These are phyloP conservation scores for Trichoderma polysporum DNA, from an alignment of 2,329 filamentous ascomycete species.

Conservation along the genomic window DNA sequence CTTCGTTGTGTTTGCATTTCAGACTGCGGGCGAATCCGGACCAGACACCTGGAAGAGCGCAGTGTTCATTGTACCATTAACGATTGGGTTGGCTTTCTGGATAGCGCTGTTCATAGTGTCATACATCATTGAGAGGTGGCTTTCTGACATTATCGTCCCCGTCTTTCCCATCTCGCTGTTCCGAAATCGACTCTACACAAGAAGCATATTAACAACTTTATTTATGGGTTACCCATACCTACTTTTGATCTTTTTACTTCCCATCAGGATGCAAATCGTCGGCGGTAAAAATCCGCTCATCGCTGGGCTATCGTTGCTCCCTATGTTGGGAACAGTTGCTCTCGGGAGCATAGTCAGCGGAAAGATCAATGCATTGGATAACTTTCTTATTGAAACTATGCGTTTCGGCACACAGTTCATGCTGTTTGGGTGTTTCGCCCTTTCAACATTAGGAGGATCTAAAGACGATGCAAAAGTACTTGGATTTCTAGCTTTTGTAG, in stretches of 20 bases:
- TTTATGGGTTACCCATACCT: conserved; percentile 52
- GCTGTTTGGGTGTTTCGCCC: conserved; percentile 47
- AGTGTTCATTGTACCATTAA: conserved; percentile 35
- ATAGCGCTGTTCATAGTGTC: conserved; percentile 33
- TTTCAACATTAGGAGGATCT: conserved; percentile 38
- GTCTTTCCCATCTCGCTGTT: conserved; percentile 51
- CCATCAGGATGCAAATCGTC: conserved; percentile 51
- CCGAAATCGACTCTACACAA: conserved; percentile 46
- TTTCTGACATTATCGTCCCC: conserved; percentile 34
- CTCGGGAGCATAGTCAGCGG: conserved; percentile 46
- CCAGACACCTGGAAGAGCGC: conserved; percentile 44
- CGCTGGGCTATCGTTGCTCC: conserved; percentile 52
- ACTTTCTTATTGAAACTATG: conserved; percentile 46
- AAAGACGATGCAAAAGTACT: conserved; percentile 46
- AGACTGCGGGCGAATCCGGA: conserved; percentile 44
- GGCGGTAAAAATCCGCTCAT: conserved; percentile 46
- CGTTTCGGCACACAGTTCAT: conserved; percentile 43
- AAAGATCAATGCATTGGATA: conserved; percentile 42
- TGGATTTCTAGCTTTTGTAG: conserved; percentile 52
- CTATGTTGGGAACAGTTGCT: conserved; percentile 51
- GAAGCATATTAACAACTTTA: conserved; percentile 45
- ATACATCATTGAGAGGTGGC: conserved; percentile 27
- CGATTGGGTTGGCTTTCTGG: conserved; percentile 33
- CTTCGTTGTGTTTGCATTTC: conserved; percentile 58
- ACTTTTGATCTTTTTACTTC: conserved; percentile 49